A percentile compares a stretch with the other conserved stretches of the same genome.
Evolutionary conservation across 1,139 yeast genomes (phyloP).

Genomic region (Arxiozyma bovina): DNA sequence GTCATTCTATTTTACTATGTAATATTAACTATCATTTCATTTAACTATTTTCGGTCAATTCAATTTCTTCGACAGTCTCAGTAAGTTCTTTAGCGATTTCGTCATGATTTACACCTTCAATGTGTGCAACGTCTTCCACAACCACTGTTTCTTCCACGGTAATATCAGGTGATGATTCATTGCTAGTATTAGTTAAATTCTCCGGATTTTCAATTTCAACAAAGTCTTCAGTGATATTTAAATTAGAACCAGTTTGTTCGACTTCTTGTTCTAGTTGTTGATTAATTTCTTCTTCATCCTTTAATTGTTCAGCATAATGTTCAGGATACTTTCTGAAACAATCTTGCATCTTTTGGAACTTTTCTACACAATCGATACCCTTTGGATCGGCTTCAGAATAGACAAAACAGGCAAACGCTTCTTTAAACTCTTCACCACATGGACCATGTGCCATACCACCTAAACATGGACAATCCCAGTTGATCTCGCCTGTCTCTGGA

Average conservation of each 20-base stretch:
- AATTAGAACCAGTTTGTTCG: neutral
- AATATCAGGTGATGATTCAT: neutral
- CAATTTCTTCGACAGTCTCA: slow-evolving; percentile 7
- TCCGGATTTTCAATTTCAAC: neutral
- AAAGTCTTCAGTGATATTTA: neutral
- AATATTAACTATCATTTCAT: neutral
- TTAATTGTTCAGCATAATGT: slow-evolving; percentile 82
- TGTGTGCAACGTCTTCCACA: neutral
- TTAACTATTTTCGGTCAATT: slow-evolving; percentile 9
- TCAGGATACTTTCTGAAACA: slow-evolving; percentile 95
- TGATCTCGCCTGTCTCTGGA: slow-evolving; percentile 97
- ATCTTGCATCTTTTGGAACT: slow-evolving; percentile 84
- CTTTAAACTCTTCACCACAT: slow-evolving; percentile 96
- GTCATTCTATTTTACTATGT: neutral
- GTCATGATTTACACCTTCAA: neutral
- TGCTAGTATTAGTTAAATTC: neutral
- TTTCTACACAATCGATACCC: slow-evolving; percentile 92
- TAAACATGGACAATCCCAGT: slow-evolving; percentile 99
- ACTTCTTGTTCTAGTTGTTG: slow-evolving; percentile 11
- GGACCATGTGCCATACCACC: slow-evolving; percentile 99
- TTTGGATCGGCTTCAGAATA: slow-evolving; percentile 94
- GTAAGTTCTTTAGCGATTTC: neutral
- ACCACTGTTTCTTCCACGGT: neutral
- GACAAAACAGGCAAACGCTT: slow-evolving; percentile 91
- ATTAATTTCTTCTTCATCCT: slow-evolving; percentile 50